Base-by-base conservation (phyloP, 805 yeast genomes). In the Candida odintsovae region DNA sequence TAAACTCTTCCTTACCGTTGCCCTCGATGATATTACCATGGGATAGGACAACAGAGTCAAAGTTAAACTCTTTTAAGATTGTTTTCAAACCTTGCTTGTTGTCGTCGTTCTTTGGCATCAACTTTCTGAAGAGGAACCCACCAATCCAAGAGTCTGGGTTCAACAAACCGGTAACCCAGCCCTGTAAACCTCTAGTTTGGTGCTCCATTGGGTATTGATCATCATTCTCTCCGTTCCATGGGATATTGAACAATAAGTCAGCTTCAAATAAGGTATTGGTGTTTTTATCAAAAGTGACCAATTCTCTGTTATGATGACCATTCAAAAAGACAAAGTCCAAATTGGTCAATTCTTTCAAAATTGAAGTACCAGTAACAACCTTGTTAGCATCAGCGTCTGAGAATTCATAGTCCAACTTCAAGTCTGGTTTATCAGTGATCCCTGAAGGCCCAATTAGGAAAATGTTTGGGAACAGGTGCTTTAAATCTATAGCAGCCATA, bases 181-280 rank as follows among this genome's bases (percentile, higher is more conserved):
- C 58, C 26, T 73, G 67, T 56, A 66, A 52, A 2, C 83, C 83
- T 3, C 56, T 44, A 47, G 71, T 76, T 21, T 82, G 78, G 41
- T 66, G 63, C 41, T 54, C 62, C 4, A 59, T 59, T 6, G 63
- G 67, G 9, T 69, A 68, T 50, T 68, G 81, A 28, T 83, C 86
- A 21, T 71, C 65, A 54, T 77, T 82, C 46, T 70, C 73, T n/a
- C 71, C 74, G 16, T 58, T 52, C 29, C 69, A 67, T 12, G 80
- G 82, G 51, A 82, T 66, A 58, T 81, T 80, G 65, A 83, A 77
- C 29, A 82, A 55, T 48, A 82, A 58, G 59, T 83, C 89, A 13
- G 82, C 89, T 53, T 74, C 79, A 49, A 76, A 68, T 18, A 83
- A 55, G 0, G 78, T 69, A 58, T 73, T 74, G 31, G 78, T 65